phyloP scores from a whole-genome alignment of 2,329 filamentous ascomycete species.

The Emericellopsis cladophorae region DNA sequence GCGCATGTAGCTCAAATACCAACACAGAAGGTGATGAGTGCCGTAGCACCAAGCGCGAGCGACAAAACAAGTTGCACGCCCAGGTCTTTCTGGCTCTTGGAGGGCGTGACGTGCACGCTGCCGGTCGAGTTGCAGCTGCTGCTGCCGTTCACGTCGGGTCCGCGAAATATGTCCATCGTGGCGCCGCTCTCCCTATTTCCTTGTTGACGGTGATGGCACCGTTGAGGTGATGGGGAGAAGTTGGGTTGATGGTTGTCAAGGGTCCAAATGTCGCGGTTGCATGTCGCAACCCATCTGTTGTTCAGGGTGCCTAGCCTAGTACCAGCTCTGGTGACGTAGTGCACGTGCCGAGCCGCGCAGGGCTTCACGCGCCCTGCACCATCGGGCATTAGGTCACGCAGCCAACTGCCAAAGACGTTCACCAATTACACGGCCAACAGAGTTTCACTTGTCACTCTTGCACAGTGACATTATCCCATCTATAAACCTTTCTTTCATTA shows the following conservation, averaged over 20 bases:
- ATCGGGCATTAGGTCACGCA: neutral
- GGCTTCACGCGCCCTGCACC: neutral
- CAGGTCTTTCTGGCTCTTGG: conserved; percentile 26
- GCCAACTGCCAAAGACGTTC: neutral
- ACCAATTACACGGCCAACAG: neutral
- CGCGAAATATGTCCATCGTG: neutral
- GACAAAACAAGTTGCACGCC: conserved; percentile 63
- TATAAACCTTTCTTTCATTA: neutral
- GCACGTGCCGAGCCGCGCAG: neutral
- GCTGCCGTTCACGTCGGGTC: conserved; percentile 1
- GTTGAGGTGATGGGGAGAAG: neutral
- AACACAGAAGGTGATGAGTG: conserved; percentile 69
- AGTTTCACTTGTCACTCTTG: no score
- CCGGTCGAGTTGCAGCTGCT: conserved; percentile 9
- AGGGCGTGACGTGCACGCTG: conserved; percentile 6
- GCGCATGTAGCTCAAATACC: conserved; percentile 12
- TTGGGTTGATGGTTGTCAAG: neutral
- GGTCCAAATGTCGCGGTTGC: neutral
- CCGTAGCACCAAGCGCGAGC: conserved; percentile 52
- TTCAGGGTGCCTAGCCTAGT: neutral
- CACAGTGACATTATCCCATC: no score
- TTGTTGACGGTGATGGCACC: neutral
- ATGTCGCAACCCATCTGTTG: neutral
- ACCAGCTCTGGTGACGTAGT: neutral
- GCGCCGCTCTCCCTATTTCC: no score